Evolutionary conservation across 441 rosid genomes (phyloP).

Genomic region (Corymbia citriodora): DNA sequence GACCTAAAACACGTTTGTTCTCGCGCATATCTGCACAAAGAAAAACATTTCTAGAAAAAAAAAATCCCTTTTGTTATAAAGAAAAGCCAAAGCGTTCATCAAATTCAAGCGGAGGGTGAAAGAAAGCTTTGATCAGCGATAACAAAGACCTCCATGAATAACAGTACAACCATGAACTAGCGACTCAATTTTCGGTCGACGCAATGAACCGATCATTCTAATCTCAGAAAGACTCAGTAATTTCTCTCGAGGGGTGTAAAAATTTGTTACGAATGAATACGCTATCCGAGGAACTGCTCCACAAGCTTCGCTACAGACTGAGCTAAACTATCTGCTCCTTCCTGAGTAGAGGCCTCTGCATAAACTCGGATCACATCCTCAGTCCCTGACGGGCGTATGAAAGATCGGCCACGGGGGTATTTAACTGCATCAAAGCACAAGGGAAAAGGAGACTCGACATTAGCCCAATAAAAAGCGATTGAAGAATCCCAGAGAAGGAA

Average conservation of each 20-base stretch:
- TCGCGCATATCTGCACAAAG: not conserved
- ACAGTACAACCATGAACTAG: not conserved
- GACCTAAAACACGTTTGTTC: not conserved
- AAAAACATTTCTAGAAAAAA: not conserved
- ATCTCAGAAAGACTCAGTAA: not conserved
- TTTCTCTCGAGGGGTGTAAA: not conserved
- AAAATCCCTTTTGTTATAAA: not conserved
- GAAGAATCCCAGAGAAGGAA: not conserved
- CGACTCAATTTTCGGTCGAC: not conserved
- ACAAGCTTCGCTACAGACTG: constrained; percentile 59
- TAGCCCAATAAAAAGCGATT: not conserved
- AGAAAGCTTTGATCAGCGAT: not conserved
- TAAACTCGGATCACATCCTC: constrained; percentile 90
- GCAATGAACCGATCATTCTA: not conserved
- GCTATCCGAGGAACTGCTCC: constrained; percentile 43
- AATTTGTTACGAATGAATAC: not conserved
- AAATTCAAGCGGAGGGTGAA: not conserved
- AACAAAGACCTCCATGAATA: not conserved
- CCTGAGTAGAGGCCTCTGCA: constrained; percentile 87
- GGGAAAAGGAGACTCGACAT: not conserved
- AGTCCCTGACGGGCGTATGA: constrained; percentile 88
- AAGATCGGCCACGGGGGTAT: constrained; percentile 52
- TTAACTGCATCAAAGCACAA: constrained; percentile 35
- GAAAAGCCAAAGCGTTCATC: not conserved
- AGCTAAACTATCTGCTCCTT: constrained; percentile 73